Conservation (phyloP, 1,284 basidiomycete species). For the Mycena citricolor region DNA sequence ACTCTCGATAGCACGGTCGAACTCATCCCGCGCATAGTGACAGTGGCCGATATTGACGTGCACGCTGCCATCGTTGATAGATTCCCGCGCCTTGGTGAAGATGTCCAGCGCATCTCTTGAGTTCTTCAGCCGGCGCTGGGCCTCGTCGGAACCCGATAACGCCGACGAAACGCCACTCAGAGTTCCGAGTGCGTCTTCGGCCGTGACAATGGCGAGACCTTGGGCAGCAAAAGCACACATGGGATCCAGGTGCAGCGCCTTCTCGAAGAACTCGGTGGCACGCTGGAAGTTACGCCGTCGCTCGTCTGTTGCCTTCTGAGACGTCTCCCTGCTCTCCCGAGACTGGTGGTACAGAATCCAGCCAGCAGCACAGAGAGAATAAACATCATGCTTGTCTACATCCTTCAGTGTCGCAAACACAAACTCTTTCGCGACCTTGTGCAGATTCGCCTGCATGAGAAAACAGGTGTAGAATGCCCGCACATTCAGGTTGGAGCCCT, state of each 20-base stretch:
- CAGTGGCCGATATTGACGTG: constrained; percentile 96
- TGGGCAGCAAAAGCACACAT: constrained; percentile 89
- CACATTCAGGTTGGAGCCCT: constrained; percentile 72
- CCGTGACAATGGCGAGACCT: constrained; percentile 88
- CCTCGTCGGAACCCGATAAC: constrained; percentile 63
- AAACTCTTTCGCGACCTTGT: constrained; percentile 80
- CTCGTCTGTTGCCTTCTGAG: constrained; percentile 63
- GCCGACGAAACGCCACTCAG: constrained; percentile 41
- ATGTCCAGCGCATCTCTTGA: constrained; percentile 83
- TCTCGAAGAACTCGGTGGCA: constrained; percentile 88
- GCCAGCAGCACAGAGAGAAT: constrained; percentile 85
- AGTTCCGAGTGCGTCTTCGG: constrained; percentile 81
- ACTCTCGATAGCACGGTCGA: constrained; percentile 90
- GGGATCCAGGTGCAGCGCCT: constrained; percentile 80
- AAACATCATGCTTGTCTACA: constrained; percentile 83
- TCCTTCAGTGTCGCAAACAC: constrained; percentile 83
- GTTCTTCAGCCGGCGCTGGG: constrained; percentile 62
- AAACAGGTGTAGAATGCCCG: constrained; percentile 88
- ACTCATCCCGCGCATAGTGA: constrained; percentile 88
- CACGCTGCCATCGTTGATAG: constrained; percentile 80
- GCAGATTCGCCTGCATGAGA: constrained; percentile 72
- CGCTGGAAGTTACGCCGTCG: constrained; percentile 76
- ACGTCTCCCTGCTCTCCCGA: constrained; percentile 69
- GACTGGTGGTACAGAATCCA: constrained; percentile 84
- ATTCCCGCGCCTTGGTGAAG: constrained; percentile 87